A percentile compares a stretch with the other conserved stretches of the same genome.
phyloP scores from a whole-genome alignment of 768 basidiomycete species.

The Auriscalpium vulgare region DNA sequence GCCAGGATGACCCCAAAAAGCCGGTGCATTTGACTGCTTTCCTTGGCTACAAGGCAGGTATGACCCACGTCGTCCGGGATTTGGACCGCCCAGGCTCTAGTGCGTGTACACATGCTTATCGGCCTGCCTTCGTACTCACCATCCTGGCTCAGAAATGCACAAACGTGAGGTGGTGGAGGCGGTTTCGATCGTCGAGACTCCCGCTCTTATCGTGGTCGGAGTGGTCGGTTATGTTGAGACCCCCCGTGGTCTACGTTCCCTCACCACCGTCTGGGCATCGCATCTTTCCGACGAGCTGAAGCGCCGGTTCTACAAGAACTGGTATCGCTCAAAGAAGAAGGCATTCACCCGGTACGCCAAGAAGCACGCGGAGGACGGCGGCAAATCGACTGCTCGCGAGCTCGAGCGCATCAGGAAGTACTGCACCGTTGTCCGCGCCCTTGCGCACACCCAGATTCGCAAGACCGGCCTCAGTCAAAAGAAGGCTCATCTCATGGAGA shows the following conservation, averaged over 20 bases:
- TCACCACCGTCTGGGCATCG: constrained; percentile 98
- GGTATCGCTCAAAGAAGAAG: constrained; percentile 99
- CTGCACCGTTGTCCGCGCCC: constrained; percentile 98
- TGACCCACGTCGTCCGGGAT: constrained; percentile 99
- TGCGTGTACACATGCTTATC: constrained; percentile 36
- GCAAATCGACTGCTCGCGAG: constrained; percentile 88
- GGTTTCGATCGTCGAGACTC: constrained; percentile 92
- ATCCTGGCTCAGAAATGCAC: constrained; percentile 80
- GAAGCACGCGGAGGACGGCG: constrained; percentile 94
- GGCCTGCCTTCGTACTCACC: neutral
- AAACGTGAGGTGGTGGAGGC: constrained; percentile 99
- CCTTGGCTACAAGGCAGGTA: constrained; percentile 99
- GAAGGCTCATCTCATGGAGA: constrained; percentile 99
- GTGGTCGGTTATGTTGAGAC: constrained; percentile 99
- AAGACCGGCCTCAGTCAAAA: constrained; percentile 97
- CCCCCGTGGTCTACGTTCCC: constrained; percentile 95
- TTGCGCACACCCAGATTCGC: constrained; percentile 97
- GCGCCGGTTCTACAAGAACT: constrained; percentile 99
- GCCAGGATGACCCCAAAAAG: constrained; percentile 97
- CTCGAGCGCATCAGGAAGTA: constrained; percentile 99
- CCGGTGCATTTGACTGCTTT: constrained; percentile 96
- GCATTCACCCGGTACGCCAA: constrained; percentile 99
- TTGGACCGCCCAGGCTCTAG: constrained; percentile 99
- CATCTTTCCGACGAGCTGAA: constrained; percentile 97
- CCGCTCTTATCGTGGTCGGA: constrained; percentile 93